Base-by-base conservation (phyloP, 1,139 yeast genomes). In the Zhuliangozyma blackwelliae region DNA sequence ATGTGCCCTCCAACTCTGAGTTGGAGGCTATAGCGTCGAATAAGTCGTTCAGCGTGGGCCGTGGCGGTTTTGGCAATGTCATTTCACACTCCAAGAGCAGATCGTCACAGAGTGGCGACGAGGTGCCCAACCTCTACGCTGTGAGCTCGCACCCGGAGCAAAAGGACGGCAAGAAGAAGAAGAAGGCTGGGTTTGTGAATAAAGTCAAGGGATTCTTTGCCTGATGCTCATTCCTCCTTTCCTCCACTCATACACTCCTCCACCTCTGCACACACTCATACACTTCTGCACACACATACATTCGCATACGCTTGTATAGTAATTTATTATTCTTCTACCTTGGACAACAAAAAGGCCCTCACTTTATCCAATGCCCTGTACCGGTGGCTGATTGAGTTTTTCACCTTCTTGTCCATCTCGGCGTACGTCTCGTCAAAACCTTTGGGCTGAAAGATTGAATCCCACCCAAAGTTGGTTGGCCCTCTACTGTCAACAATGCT, bases 381-480 rank as follows among this genome's bases (percentile, higher is more conserved):
- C 54, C 99, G 74, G 56, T 94, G 98, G 47, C 95, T 83, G 45
- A 92, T 84, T 11, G 74, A 59, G 59, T 92, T 90, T 66, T 94
- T 94, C 29, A 73, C 65, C 5, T 60, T 57, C 52, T 84, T 85
- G 39, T 75, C 80, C 92, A 94, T 79, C 61, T 92, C 97, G n/a
- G 97, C 97, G 56, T 84, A 87, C 0, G 97, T 90, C 55, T 80
- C 61, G 13, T 68, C 63, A 41, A 62, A 71, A 1, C 92, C 95
- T 28, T 65, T 63, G 3, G 98, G 97, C 62, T 82, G 74, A 59
- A 92, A 92, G 34, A 87, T 68, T 6, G 96, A 82, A 62, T 92
- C 97, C 96, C 97, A 94, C 3, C 99, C 98, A 57, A 94, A 94
- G 43, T 76, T 75, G 20, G 79, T 72, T 20, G 86, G 81, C 3